Conservation (phyloP, 202 grass and related monocot genomes). For the Schoenoplectus triqueter region DNA sequence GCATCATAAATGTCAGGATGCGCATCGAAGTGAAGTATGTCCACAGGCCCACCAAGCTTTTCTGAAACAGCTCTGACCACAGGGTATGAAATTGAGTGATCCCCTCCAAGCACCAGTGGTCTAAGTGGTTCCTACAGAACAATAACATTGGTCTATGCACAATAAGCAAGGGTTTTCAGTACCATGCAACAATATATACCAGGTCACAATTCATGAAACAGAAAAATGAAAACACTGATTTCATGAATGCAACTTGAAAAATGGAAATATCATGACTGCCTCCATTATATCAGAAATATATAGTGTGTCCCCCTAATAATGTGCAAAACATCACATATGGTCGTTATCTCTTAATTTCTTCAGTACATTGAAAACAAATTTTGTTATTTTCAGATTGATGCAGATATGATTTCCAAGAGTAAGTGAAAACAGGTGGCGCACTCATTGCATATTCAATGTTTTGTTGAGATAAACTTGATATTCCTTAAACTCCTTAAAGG, state of each 20-base stretch:
- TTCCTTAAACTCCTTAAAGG: neutral
- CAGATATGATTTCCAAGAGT: neutral
- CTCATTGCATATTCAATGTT: neutral
- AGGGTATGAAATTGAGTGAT: constrained; percentile 97
- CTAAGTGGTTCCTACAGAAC: constrained; percentile 56
- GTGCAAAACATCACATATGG: neutral
- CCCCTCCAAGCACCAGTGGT: constrained; percentile 86
- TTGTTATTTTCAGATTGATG: neutral
- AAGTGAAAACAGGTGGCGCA: neutral
- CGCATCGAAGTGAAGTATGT: constrained; percentile 94
- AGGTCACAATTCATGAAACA: no score
- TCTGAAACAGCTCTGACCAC: constrained; percentile 94
- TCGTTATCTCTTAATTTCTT: neutral
- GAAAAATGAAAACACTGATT: neutral
- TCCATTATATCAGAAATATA: constrained; percentile 5
- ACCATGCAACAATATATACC: neutral
- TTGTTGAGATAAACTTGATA: constrained; percentile 8
- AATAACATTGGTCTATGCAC: neutral
- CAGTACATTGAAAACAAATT: neutral
- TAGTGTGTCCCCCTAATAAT: neutral
- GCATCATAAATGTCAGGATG: constrained; percentile 97
- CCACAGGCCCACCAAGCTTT: constrained; percentile 90
- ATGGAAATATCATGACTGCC: neutral
- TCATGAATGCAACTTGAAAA: neutral
- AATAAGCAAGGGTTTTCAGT: constrained; percentile 9